Evolutionary conservation across 371 early-diverging fungal species (phyloP), one percentile per base, ranked within the genome.

Genomic region (Funneliformis caledonium): DNA sequence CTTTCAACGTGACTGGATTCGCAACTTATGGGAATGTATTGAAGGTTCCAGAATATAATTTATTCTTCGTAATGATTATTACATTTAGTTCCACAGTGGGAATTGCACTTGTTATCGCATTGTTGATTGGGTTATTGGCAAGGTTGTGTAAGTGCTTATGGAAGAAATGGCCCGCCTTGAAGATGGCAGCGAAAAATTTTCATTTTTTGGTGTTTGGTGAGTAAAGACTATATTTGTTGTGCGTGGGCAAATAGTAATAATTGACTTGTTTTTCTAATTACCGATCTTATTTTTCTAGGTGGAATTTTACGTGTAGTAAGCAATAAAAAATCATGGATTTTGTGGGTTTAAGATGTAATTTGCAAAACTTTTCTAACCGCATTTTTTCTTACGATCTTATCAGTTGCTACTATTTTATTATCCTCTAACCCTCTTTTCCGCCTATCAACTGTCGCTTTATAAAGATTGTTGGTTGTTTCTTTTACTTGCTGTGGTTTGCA

Each of bases 321-420:
- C 50, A 31, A 31, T 31, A 22, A 72, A n/a, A 48, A 1, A n/a
- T 56, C 2, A 52, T 59, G 4, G 9, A 14, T 12, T 74, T 22
- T 26, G 42, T 16, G 19, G 16, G 14, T 26, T 68, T 6, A 26
- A 68, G 1, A 69, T 43, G 0, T 6, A 69, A 60, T 14, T 26
- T n/a, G n/a, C 62, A 26, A 62, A 31, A 6, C 5, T 14, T 56
- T 56, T 19, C 5, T 56, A 19, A 56, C 9, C 26, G 7, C 42
- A 12, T 52, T 56, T 50, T 43, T 19, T 8, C 56, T 52, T 22
- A 5, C 8, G 31, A 37, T n/a, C 31, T 37, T 37, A 45, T 67
- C 37, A 78, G 78, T 12, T 78, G 9, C 10, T 78, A 33, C 45
- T 78, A 31, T 78, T 78, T 37, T 78, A 65, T 48, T 67, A 78